Conservation (phyloP, 2,329 filamentous ascomycete genomes). For the Malbranchea zuffiana region DNA sequence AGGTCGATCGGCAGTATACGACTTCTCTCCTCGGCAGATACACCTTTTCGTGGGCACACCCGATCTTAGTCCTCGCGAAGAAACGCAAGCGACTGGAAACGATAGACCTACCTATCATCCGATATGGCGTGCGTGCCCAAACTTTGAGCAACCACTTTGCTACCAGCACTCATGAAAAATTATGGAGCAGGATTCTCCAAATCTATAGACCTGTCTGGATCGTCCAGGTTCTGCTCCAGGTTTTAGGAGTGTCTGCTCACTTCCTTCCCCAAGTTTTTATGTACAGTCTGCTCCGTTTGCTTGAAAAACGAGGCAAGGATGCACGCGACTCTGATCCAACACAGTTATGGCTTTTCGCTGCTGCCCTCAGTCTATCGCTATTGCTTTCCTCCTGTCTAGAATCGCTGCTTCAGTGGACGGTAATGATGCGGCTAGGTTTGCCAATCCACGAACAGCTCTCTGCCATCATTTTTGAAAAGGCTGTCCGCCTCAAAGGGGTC, state of each 20-base stretch:
- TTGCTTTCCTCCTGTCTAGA: slow-evolving; percentile 4
- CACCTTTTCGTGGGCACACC: slow-evolving; percentile 5
- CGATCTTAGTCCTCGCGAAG: slow-evolving; percentile 3
- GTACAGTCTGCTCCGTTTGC: slow-evolving; percentile 3
- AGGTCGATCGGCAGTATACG: slow-evolving; percentile 6
- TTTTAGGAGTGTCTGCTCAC: neutral
- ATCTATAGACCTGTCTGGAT: neutral
- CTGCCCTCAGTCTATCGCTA: neutral
- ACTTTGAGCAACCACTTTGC: neutral
- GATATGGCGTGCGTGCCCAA: slow-evolving; percentile 1
- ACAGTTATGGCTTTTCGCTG: slow-evolving; percentile 4
- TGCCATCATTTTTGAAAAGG: slow-evolving; percentile 5
- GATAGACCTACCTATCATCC: slow-evolving; percentile 2
- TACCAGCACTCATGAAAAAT: neutral
- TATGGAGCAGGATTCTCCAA: slow-evolving; percentile 3
- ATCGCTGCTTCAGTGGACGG: slow-evolving; percentile 2
- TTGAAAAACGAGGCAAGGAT: slow-evolving; percentile 2
- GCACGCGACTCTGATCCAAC: too few species aligned
- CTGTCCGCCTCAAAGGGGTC: slow-evolving; percentile 1
- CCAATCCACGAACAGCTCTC: slow-evolving; percentile 5
- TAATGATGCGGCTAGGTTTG: neutral
- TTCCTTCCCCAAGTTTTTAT: slow-evolving; percentile 6
- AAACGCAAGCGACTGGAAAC: slow-evolving; percentile 2
- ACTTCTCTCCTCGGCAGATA: slow-evolving; percentile 1
- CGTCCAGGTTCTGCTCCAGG: slow-evolving; percentile 1